A percentile compares a stretch with the other conserved stretches of the same genome.
Conservation (phyloP, 2,329 filamentous ascomycete genomes). For the Hypomyces perniciosus region DNA sequence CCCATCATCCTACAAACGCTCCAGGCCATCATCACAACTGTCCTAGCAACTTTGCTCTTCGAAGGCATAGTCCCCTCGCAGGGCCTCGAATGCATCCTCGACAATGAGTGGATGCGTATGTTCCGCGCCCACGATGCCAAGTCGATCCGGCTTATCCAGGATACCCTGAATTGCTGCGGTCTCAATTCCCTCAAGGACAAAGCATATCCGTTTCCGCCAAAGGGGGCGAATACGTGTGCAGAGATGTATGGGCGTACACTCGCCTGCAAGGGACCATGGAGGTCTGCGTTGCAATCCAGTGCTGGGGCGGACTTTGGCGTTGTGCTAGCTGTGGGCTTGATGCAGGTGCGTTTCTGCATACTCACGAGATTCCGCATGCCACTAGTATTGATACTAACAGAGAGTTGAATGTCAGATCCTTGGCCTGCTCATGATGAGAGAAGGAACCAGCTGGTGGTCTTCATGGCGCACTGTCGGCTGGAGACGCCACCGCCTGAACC, state of each 20-base stretch:
- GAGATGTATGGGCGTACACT: conserved; percentile 38
- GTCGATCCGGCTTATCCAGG: conserved; percentile 55
- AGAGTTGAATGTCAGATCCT: conserved; percentile 21
- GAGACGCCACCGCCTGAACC: conserved; percentile 10
- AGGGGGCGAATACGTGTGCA: conserved; percentile 34
- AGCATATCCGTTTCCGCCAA: conserved; percentile 53
- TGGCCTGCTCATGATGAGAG: conserved; percentile 25
- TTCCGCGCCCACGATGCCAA: conserved; percentile 44
- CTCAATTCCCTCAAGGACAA: conserved; percentile 51
- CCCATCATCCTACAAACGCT: conserved; percentile 34
- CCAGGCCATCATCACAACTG: conserved; percentile 36
- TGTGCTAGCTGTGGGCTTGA: conserved; percentile 44
- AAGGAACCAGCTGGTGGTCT: conserved; percentile 27
- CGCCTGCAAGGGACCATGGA: conserved; percentile 52
- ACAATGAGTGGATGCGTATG: conserved; percentile 49
- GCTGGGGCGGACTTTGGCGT: conserved; percentile 51
- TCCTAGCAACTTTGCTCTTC: conserved; percentile 40
- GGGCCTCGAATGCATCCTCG: conserved; percentile 45
- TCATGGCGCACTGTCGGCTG: conserved; percentile 17
- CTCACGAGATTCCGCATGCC: neutral
- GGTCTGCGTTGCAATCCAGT: conserved; percentile 44
- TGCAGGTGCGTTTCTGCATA: conserved; percentile 42
- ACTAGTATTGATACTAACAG: neutral
- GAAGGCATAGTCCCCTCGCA: conserved; percentile 29
- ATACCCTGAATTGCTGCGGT: conserved; percentile 62